These are phyloP conservation scores for Tetradesmus lagerheimii DNA, from an alignment of 139 green algal species.

Conservation along the genomic window DNA sequence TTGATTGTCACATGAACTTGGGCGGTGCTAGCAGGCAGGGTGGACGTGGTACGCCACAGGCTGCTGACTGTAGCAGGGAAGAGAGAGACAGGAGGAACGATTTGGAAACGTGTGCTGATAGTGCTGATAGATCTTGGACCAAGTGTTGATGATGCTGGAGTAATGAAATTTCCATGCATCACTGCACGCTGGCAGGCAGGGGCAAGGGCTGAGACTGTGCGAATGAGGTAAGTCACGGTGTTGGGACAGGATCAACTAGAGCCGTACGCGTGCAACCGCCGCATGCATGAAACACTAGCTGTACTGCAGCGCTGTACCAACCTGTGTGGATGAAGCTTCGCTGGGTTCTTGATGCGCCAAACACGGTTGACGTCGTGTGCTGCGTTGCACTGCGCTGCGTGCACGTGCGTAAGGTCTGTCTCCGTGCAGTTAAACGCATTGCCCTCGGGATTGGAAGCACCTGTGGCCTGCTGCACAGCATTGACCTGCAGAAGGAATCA, in stretches of 20 bases:
- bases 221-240: no score
- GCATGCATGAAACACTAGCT: not conserved
- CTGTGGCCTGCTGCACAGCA: conserved; percentile 61
- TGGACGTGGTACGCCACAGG: conserved; percentile 81
- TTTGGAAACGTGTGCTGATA: no score
- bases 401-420: conserved; percentile 64
- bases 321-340: conserved; percentile 47
- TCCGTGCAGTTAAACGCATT: conserved; percentile 83
- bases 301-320: not conserved
- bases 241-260: no score
- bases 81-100: not conserved
- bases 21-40: conserved; percentile 58
- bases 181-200: no score
- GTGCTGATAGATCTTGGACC: no score
- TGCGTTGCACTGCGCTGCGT: conserved; percentile 55
- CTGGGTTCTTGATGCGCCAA: conserved; percentile 77
- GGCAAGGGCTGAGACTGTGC: no score
- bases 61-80: not conserved
- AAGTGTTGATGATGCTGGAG: no score
- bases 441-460: conserved; percentile 74
- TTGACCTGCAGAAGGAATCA: conserved; percentile 64
- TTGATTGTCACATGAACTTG: no score
- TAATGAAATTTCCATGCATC: no score
- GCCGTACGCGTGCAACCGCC: no score
- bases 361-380: conserved; percentile 59